A percentile compares a stretch with the other conserved stretches of the same genome.
phyloP scores from a whole-genome alignment of 345 rosid genomes.

The Sonneratia alba region DNA sequence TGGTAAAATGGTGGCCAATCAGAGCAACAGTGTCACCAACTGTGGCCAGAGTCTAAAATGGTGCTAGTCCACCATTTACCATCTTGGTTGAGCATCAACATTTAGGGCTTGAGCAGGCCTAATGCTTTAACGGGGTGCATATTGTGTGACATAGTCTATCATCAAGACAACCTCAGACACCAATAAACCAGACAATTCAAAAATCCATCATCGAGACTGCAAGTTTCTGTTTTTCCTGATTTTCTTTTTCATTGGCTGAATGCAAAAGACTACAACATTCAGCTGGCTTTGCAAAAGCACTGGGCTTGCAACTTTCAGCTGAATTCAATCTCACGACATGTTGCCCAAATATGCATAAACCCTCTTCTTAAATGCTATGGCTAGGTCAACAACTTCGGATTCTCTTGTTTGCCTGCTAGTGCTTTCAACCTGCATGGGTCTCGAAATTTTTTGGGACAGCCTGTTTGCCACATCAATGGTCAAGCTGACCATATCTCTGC shows the following conservation, averaged over 20 bases:
- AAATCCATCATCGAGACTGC: too few species aligned
- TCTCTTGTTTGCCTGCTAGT: constrained; percentile 36
- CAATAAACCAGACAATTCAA: neutral
- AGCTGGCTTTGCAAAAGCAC: neutral
- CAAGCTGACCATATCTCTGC: constrained; percentile 73
- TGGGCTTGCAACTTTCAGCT: too few species aligned
- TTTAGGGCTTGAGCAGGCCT: too few species aligned
- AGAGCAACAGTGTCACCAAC: too few species aligned
- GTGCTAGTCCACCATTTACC: neutral
- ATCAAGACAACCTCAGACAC: too few species aligned
- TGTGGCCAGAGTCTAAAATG: too few species aligned
- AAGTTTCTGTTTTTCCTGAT: too few species aligned
- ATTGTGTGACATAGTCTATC: too few species aligned
- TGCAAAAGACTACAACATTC: neutral
- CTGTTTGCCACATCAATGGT: constrained; percentile 60
- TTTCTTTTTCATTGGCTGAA: too few species aligned
- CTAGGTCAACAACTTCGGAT: constrained; percentile 57
- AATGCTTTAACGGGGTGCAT: too few species aligned
- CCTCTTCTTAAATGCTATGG: constrained; percentile 49
- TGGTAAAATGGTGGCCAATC: too few species aligned
- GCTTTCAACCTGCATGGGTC: constrained; percentile 17
- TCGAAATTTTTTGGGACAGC: constrained; percentile 40
- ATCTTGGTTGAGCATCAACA: neutral
- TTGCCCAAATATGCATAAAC: constrained; percentile 63
- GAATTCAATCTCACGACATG: constrained; percentile 3